phyloP scores from a whole-genome alignment of 2,329 filamentous ascomycete species.

The Macroventuria anomochaeta region DNA sequence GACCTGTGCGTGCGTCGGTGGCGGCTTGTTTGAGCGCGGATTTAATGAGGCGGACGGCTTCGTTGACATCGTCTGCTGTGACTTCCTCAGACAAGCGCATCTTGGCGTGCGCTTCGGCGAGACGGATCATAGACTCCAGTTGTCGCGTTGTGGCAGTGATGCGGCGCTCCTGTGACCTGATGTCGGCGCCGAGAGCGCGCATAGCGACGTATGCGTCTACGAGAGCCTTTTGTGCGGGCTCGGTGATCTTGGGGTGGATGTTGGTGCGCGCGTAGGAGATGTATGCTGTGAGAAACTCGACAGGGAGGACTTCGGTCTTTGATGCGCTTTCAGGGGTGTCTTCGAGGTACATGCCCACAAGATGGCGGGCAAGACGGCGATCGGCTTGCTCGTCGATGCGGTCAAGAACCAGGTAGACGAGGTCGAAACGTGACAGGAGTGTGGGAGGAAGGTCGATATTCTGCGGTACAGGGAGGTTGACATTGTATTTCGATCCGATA shows the following conservation, averaged over 20 bases:
- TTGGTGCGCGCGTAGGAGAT: slow-evolving; percentile 93
- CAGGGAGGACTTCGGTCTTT: slow-evolving; percentile 75
- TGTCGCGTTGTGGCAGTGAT: slow-evolving; percentile 98
- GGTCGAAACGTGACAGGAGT: slow-evolving; percentile 90
- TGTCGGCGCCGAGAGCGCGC: slow-evolving; percentile 79
- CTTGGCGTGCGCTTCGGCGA: slow-evolving; percentile 94
- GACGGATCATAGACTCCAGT: slow-evolving; percentile 97
- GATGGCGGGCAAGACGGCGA: slow-evolving; percentile 85
- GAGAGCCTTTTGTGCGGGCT: slow-evolving; percentile 81
- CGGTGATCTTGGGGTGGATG: slow-evolving; percentile 81
- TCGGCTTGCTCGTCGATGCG: slow-evolving; percentile 90
- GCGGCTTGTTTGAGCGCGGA: slow-evolving; percentile 94
- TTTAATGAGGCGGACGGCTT: slow-evolving; percentile 92
- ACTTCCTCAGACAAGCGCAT: slow-evolving; percentile 86
- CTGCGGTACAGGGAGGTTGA: slow-evolving; percentile 91
- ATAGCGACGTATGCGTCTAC: slow-evolving; percentile 90
- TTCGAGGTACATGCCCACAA: slow-evolving; percentile 96
- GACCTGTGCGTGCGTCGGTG: slow-evolving; percentile 86
- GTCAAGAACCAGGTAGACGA: slow-evolving; percentile 96
- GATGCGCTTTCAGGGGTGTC: slow-evolving; percentile 88
- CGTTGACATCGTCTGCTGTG: slow-evolving; percentile 80
- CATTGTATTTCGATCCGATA: slow-evolving; percentile 97
- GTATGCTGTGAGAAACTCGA: slow-evolving; percentile 95
- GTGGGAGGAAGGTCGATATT: slow-evolving; percentile 98
- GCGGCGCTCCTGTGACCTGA: slow-evolving; percentile 84